These are phyloP conservation scores for Lactarius hatsudake DNA, from an alignment of 768 basidiomycete species.

Conservation along the genomic window DNA sequence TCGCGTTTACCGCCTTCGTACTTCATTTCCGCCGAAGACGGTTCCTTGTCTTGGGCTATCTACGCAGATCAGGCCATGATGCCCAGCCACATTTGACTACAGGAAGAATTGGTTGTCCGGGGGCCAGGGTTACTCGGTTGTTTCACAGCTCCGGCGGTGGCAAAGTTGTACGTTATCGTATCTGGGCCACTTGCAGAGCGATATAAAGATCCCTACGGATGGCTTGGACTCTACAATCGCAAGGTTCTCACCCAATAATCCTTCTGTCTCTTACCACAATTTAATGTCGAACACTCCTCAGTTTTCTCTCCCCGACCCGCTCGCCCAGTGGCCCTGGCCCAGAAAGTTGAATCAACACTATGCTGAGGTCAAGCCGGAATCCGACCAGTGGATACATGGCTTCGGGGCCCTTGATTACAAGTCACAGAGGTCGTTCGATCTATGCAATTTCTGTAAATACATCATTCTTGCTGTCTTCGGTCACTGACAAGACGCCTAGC, in stretches of 20 bases:
- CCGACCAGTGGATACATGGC: conserved; percentile 38
- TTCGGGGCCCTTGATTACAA: conserved; percentile 39
- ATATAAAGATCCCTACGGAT: not conserved
- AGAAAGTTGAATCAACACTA: conserved; percentile 42
- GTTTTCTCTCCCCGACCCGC: conserved; percentile 38
- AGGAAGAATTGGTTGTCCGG: too few species aligned
- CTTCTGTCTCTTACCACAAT: not conserved
- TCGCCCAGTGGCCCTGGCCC: conserved; percentile 45
- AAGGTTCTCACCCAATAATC: not conserved
- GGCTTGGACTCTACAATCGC: not conserved
- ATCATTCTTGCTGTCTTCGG: not conserved
- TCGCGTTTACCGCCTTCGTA: too few species aligned
- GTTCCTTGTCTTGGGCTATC: too few species aligned
- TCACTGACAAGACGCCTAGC: conserved; percentile 28
- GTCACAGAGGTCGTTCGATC: conserved; percentile 41
- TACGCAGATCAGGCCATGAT: too few species aligned
- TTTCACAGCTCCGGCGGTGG: too few species aligned
- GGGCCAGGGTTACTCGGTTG: too few species aligned
- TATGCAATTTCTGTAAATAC: conserved; percentile 36
- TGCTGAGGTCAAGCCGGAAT: conserved; percentile 35
- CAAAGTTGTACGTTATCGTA: not conserved
- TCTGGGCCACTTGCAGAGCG: not conserved
- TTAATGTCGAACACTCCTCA: conserved; percentile 11
- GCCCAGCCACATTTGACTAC: too few species aligned
- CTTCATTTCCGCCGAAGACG: too few species aligned